Conservation (phyloP, 192 early-diverging fungal species). For the Funneliformis geosporum region DNA sequence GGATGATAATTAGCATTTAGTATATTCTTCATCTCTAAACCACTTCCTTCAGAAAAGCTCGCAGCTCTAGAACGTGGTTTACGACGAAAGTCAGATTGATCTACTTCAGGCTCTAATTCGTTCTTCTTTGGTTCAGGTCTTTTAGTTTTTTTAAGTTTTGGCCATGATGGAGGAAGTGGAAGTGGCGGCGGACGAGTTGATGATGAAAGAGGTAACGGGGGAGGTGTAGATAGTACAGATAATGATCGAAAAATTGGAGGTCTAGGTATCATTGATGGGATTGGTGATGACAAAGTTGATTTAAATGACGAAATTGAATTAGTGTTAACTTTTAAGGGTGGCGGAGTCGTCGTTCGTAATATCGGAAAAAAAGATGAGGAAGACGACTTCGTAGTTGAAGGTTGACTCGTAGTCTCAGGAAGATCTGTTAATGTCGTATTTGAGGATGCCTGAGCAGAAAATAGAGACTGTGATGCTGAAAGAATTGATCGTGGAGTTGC, state of each 20-base stretch:
- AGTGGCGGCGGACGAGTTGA: conserved; percentile 12
- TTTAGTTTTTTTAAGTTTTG: conserved; percentile 8
- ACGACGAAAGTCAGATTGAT: neutral
- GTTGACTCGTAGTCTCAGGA: neutral
- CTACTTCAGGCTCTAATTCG: neutral
- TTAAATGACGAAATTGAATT: neutral
- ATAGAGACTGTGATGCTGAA: neutral
- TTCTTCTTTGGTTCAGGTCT: neutral
- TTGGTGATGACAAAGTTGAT: neutral
- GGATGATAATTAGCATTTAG: neutral
- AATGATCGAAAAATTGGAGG: neutral
- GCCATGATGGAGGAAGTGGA: conserved; percentile 19
- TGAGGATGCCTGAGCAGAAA: neutral
- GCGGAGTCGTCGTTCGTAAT: neutral
- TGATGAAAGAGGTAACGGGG: conserved; percentile 1
- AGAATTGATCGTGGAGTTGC: neutral
- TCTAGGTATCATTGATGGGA: neutral
- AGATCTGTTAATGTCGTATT: neutral
- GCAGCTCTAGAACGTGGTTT: neutral
- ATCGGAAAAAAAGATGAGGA: too few relatives aligned
- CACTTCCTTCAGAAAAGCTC: neutral
- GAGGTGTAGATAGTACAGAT: neutral
- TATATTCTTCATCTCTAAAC: neutral
- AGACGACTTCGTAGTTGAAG: neutral
- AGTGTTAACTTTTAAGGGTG: neutral